Evolutionary conservation across 2,329 filamentous ascomycete genomes (phyloP).

Genomic region (Leptographium procerum): DNA sequence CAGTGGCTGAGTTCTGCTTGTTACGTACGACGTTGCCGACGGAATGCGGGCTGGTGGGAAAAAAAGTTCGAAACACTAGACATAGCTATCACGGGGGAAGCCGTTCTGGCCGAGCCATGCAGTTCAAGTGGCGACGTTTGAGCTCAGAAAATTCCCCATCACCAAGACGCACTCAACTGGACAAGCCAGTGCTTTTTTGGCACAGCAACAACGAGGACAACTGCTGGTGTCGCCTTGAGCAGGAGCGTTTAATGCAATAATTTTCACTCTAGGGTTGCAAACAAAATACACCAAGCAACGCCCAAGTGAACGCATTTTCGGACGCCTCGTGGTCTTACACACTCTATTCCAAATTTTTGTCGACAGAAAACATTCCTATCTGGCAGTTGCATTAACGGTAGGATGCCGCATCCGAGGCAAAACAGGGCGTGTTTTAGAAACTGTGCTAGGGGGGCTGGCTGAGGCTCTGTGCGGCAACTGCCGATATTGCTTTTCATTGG

Average conservation of each 20-base stretch:
- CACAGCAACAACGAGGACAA: neutral
- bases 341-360: neutral
- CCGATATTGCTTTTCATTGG: neutral
- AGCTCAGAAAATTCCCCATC: neutral
- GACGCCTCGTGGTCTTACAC: neutral
- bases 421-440: conserved; percentile 9
- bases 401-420: conserved; percentile 7
- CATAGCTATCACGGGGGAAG: neutral
- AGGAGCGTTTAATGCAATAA: neutral
- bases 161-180: no score
- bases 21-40: neutral
- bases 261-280: neutral
- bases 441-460: neutral
- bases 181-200: no score
- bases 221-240: neutral
- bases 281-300: no score
- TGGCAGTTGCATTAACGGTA: conserved; percentile 6
- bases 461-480: conserved; percentile 9
- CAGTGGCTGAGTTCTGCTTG: neutral
- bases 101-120: neutral
- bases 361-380: neutral
- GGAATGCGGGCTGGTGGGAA: neutral
- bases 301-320: no score
- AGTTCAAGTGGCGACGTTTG: neutral
- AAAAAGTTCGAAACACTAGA: neutral